Conservation (phyloP, 805 yeast genomes). For the Pichia eremophila region DNA sequence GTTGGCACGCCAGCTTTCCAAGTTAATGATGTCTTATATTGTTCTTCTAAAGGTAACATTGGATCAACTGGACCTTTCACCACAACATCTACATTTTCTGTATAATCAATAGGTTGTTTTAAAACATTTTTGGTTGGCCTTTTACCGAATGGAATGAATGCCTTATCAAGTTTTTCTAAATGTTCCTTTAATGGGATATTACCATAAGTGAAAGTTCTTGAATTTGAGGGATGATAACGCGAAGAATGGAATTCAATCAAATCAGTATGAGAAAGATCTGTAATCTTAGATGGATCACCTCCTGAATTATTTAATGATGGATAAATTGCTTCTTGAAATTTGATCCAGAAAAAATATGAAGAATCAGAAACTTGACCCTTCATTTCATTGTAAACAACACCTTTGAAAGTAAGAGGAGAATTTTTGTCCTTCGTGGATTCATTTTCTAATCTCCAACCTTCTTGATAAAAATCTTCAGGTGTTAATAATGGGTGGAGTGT, state of each 20-base stretch:
- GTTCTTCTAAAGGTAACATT: constrained; percentile 54
- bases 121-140: constrained; percentile 26
- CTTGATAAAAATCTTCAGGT: constrained; percentile 80
- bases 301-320: constrained; percentile 86
- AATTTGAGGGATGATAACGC: constrained; percentile 85
- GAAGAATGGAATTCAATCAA: constrained; percentile 64
- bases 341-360: constrained; percentile 74
- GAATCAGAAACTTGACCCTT: constrained; percentile 93
- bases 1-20: constrained; percentile 78
- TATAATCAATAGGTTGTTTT: constrained; percentile 40
- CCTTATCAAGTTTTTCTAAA: constrained; percentile 43
- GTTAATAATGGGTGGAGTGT: constrained; percentile 74
- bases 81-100: constrained; percentile 25
- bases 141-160: constrained; percentile 45
- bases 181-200: constrained; percentile 56
- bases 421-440: constrained; percentile 44
- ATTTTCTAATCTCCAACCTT: constrained; percentile 95
- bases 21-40: constrained; percentile 72
- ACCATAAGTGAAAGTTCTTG: constrained; percentile 84
- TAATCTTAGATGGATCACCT: constrained; percentile 82
- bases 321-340: constrained; percentile 73
- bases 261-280: constrained; percentile 65
- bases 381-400: constrained; percentile 98
- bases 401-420: constrained; percentile 70
- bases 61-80: constrained; percentile 79